Conservation (phyloP, 2,329 filamentous ascomycete genomes). For the Botrytis fabae region DNA sequence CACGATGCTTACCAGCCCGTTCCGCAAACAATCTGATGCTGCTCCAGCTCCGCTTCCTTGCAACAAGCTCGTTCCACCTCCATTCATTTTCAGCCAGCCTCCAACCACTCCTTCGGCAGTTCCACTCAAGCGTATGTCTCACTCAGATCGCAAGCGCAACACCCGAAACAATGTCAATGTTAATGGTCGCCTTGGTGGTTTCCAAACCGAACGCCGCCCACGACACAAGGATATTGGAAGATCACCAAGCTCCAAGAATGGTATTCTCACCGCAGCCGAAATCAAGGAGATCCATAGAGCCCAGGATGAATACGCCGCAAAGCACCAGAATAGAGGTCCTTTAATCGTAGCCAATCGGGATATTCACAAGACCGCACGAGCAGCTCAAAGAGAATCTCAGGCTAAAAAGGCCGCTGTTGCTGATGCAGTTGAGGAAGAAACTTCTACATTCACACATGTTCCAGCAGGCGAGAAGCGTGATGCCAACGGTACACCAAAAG, state of each 20-base stretch:
- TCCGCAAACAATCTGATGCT: constrained; percentile 11
- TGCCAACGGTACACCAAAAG: not conserved
- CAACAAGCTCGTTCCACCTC: constrained; percentile 2
- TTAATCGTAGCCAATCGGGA: not conserved
- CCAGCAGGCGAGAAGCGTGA: constrained; percentile 15
- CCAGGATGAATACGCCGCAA: constrained; percentile 20
- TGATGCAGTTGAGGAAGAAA: not conserved
- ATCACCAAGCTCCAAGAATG: not conserved
- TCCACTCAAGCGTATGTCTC: not conserved
- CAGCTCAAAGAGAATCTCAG: not conserved
- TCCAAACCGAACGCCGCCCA: constrained; percentile 18
- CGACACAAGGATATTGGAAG: not conserved
- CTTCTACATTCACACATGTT: not conserved
- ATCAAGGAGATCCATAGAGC: not conserved
- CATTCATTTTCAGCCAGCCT: constrained; percentile 16
- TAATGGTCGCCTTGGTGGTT: constrained; percentile 5
- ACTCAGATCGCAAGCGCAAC: constrained; percentile 22
- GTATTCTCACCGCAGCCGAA: constrained; percentile 6
- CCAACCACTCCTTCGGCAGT: constrained; percentile 1
- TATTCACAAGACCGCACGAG: constrained; percentile 9
- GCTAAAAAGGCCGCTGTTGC: not conserved
- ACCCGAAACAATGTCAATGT: not conserved
- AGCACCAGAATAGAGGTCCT: not conserved
- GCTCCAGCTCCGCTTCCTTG: not conserved
- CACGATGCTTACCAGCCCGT: constrained; percentile 5